Evolutionary conservation across 352 stramenopile species (phyloP).

Genomic region (Peronospora tabacina): DNA sequence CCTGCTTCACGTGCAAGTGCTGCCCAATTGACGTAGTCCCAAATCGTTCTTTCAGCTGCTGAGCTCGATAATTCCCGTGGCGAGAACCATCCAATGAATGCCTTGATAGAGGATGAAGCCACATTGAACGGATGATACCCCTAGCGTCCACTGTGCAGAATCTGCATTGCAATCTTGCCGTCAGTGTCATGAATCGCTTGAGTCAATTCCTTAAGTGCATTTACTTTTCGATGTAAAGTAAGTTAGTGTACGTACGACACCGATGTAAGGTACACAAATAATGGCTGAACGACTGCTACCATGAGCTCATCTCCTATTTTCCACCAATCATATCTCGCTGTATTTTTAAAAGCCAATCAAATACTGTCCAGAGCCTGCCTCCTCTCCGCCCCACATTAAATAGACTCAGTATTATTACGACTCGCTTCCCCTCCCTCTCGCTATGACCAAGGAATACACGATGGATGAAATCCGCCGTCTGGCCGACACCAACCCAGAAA

Average conservation of each 20-base stretch:
- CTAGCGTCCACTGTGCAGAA: constrained; percentile 92
- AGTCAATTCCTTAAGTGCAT: constrained; percentile 90
- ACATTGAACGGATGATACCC: constrained; percentile 94
- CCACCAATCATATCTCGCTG: not conserved
- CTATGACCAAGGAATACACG: constrained; percentile 69
- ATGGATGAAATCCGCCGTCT: constrained; percentile 75
- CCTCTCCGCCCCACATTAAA: not conserved
- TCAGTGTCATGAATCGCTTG: constrained; percentile 86
- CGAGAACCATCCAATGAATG: constrained; percentile 90
- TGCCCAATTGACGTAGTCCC: constrained; percentile 89
- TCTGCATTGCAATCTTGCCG: constrained; percentile 88
- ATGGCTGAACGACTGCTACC: too few relatives aligned
- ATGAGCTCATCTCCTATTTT: not conserved
- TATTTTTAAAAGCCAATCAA: not conserved
- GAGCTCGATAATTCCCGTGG: constrained; percentile 74
- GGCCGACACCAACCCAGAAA: constrained; percentile 59
- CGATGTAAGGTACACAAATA: too few relatives aligned
- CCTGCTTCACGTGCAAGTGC: constrained; percentile 83
- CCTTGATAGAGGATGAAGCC: constrained; percentile 88
- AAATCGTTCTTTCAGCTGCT: constrained; percentile 88
- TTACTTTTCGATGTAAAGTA: constrained; percentile 58
- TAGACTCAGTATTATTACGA: not conserved
- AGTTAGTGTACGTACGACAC: not conserved
- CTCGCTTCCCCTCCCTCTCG: not conserved
- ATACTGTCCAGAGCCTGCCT: not conserved